Conservation (phyloP, 2,329 filamentous ascomycete species). For the Grosmannia huntii region DNA sequence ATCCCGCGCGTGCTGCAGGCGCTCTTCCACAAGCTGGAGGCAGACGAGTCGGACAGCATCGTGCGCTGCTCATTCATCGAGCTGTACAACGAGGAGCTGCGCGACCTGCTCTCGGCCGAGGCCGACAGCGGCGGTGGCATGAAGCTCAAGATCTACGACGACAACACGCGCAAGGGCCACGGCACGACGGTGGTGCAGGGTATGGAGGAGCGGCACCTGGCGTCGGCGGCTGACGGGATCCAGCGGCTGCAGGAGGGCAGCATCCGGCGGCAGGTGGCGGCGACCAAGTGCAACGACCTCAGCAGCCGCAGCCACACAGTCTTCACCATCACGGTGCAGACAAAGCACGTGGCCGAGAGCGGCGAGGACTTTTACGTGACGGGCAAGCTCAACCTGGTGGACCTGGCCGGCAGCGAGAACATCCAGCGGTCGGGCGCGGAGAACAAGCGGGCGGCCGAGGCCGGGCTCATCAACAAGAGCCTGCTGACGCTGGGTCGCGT, state of each 20-base stretch:
- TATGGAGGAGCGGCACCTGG: constrained; percentile 94
- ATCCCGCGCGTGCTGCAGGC: constrained; percentile 83
- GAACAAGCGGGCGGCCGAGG: constrained; percentile 93
- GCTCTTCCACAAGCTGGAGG: constrained; percentile 73
- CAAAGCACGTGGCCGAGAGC: constrained; percentile 67
- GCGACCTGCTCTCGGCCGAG: constrained; percentile 74
- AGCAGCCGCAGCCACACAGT: constrained; percentile 95
- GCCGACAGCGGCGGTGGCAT: constrained; percentile 45
- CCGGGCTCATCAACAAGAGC: constrained; percentile 96
- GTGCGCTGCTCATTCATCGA: constrained; percentile 99
- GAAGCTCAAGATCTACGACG: constrained; percentile 94
- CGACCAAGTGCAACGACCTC: constrained; percentile 98
- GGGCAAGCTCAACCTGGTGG: constrained; percentile 91
- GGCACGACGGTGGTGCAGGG: constrained; percentile 82
- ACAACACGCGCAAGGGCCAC: constrained; percentile 74
- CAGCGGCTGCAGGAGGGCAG: constrained; percentile 80
- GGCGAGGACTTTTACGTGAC: constrained; percentile 84
- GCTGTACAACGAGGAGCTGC: constrained; percentile 93
- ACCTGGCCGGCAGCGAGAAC: constrained; percentile 94
- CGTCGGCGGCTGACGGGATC: constrained; percentile 72
- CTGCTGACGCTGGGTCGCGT: constrained; percentile 87
- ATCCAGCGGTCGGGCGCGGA: constrained; percentile 94
- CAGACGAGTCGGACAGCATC: constrained; percentile 66
- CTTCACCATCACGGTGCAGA: constrained; percentile 88
- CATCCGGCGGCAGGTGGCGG: constrained; percentile 90